Evolutionary conservation across 2,329 filamentous ascomycete genomes (phyloP), one percentile per base, ranked within the genome.

Genomic region (Trichoderma cornu-damae): DNA sequence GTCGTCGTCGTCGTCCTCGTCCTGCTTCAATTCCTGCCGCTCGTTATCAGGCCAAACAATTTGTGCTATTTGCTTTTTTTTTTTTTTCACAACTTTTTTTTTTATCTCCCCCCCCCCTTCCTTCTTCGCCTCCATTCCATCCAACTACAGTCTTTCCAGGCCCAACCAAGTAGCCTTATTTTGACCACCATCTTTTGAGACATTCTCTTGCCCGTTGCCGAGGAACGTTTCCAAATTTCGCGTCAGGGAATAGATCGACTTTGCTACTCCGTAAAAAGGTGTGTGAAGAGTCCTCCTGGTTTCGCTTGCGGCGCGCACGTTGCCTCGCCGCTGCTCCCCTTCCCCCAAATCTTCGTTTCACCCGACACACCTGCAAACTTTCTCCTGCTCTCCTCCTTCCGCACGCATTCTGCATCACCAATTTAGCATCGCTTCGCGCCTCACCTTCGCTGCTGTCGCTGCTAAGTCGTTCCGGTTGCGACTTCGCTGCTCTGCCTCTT

Each of bases 11-110:
- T 56, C 49, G 44, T 57, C 54, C 20, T 56, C 58, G 48, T 60
- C 58, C 54, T 48, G 53, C 61, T 72, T 73, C 65, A 62, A 66
- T 73, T 73, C 69, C 63, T 61, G 68, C 68, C 72, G 60, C 68
- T 73, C 71, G 70, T 73, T 73, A 66, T 64, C 64, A 67, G 63
- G 65, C 67, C 61, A 55, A 62, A 60, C 65, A 68, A 67, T 68
- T 65, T 60, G 61, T 66, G 57, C 59, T 60, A 62, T 60, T n/a
- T 65, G 55, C 66, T 60, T 42, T 59, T 65, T 66, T 57, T 68
- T 57, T 61, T 59, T 59, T 60, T 54, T 43, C 61, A 49, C 52
- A 49, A 51, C 61, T 59, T 57, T 61, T 34, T 16, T 11, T n/a
- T n/a, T n/a, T n/a, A n/a, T n/a, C n/a, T n/a, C n/a, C n/a, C n/a